Evolutionary conservation across 179 eudicot genomes (phyloP), one percentile per base, ranked within the genome.

Genomic region (Beta corolliflora): DNA sequence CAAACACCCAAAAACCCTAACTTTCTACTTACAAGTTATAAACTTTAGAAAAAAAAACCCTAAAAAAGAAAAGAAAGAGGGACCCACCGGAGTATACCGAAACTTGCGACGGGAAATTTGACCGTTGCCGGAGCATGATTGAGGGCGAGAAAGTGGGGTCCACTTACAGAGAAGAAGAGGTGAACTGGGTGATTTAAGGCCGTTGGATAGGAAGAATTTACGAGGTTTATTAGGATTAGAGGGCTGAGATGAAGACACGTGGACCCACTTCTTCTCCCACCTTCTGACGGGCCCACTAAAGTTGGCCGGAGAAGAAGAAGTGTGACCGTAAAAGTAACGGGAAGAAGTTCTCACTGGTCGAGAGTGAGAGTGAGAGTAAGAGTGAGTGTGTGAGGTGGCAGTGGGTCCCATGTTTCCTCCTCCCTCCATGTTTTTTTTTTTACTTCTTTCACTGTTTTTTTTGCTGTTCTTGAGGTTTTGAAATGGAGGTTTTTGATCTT

Each of bases 201-300:
- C 90, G 79, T 87, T 85, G 72, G 85, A 87, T 79, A 80, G 80
- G 5, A 53, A 75, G 63, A 31, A 12, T 67, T 79, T 81, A 63
- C 79, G 84, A 2, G 84, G 71, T 77, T 76, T 81, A n/a, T 59
- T 73, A 67, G 74, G 67, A 41, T 85, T 5, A 70, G 90, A 71
- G 19, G 95, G 87, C 41, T 69, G 80, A 29, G 89, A 79, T 52
- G 86, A 71, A 0, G 97, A 69, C n/a, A 87, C 86, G 80, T 85
- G 93, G 73, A 92, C 89, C 98, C 98, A 95, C 53, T 85, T 93
- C 92, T 93, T 95, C 92, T 90, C 88, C 98, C 98, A 95, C 80
- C 86, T 82, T 46, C 98, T 79, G 5, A 95, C 98, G 25, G 97
- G 98, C 13, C 98, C 98, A 77, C 85, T 85, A 75, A 93, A 93